phyloP scores from a whole-genome alignment of 345 rosid species.

The Citrus glauca region DNA sequence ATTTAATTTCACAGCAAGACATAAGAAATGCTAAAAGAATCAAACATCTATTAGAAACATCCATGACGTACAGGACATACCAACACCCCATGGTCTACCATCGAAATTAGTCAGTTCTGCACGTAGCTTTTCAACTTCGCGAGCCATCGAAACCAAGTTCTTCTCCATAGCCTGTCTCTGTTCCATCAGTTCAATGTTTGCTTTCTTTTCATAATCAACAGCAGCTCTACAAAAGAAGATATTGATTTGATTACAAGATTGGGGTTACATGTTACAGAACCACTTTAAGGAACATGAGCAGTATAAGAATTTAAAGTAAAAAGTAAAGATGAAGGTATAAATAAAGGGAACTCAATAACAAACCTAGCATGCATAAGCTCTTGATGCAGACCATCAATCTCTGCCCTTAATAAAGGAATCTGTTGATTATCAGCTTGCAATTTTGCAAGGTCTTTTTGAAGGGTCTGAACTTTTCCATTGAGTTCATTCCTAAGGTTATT shows the following conservation, averaged over 20 bases:
- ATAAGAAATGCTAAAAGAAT: slow-evolving; percentile 8
- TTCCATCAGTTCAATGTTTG: slow-evolving; percentile 82
- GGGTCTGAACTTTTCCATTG: slow-evolving; percentile 59
- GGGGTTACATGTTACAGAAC: background rate
- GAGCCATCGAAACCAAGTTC: slow-evolving; percentile 93
- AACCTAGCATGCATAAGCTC: slow-evolving; percentile 93
- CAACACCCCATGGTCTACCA: slow-evolving; percentile 67
- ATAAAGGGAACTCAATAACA: slow-evolving; percentile 12
- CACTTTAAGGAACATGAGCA: background rate
- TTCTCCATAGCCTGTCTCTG: slow-evolving; percentile 95
- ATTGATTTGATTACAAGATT: slow-evolving; percentile 7
- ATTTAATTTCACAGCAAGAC: background rate
- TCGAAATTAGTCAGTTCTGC: slow-evolving; percentile 70
- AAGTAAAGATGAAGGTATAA: background rate
- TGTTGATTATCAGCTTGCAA: slow-evolving; percentile 75
- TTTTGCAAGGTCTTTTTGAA: slow-evolving; percentile 63
- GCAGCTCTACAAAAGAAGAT: slow-evolving; percentile 50
- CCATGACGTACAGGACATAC: slow-evolving; percentile 33
- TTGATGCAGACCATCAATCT: slow-evolving; percentile 70
- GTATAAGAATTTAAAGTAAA: background rate
- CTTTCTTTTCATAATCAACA: slow-evolving; percentile 91
- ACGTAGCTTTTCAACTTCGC: slow-evolving; percentile 91
- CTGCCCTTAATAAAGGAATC: slow-evolving; percentile 58
- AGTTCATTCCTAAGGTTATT: slow-evolving; percentile 66
- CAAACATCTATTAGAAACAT: slow-evolving; percentile 8